phyloP scores from a whole-genome alignment of 2,329 filamentous ascomycete species.

The Chrysosphaeria jannelii region DNA sequence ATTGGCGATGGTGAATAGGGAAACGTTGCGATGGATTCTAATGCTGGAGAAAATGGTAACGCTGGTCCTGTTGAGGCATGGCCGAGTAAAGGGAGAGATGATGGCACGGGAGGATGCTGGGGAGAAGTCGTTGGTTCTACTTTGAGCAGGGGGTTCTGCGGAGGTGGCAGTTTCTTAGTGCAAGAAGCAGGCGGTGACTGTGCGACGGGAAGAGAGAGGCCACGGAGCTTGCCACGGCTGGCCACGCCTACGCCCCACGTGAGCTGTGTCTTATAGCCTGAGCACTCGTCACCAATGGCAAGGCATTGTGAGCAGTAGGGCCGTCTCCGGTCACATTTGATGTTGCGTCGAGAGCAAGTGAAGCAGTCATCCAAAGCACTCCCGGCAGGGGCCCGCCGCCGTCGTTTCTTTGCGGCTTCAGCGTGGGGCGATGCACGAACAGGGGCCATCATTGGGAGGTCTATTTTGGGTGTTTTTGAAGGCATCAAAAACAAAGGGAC shows the following conservation, averaged over 20 bases:
- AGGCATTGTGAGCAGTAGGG: conserved; percentile 91
- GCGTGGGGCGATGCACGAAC: too few relatives aligned
- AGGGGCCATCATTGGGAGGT: too few relatives aligned
- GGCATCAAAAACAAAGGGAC: too few relatives aligned
- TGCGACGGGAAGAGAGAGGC: conserved; percentile 45
- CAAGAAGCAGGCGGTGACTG: conserved; percentile 22
- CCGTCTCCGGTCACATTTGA: conserved; percentile 68
- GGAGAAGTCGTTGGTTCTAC: too few relatives aligned
- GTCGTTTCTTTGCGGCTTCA: conserved; percentile 50
- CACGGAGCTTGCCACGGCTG: conserved; percentile 78
- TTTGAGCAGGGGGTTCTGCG: conserved; percentile 11
- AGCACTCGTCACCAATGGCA: conserved; percentile 73
- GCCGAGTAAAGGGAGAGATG: too few relatives aligned
- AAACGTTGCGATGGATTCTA: too few relatives aligned
- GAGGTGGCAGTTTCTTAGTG: neutral
- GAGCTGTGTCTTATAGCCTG: conserved; percentile 84
- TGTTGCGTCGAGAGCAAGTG: conserved; percentile 54
- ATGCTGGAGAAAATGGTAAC: too few relatives aligned
- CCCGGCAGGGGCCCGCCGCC: conserved; percentile 63
- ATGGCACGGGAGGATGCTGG: too few relatives aligned
- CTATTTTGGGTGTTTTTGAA: too few relatives aligned
- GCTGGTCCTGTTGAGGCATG: too few relatives aligned
- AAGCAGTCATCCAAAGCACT: conserved; percentile 91
- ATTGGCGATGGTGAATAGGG: too few relatives aligned
- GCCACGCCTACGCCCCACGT: conserved; percentile 93